phyloP scores from a whole-genome alignment of 2,329 filamentous ascomycete species.

The Geosmithia morbida region DNA sequence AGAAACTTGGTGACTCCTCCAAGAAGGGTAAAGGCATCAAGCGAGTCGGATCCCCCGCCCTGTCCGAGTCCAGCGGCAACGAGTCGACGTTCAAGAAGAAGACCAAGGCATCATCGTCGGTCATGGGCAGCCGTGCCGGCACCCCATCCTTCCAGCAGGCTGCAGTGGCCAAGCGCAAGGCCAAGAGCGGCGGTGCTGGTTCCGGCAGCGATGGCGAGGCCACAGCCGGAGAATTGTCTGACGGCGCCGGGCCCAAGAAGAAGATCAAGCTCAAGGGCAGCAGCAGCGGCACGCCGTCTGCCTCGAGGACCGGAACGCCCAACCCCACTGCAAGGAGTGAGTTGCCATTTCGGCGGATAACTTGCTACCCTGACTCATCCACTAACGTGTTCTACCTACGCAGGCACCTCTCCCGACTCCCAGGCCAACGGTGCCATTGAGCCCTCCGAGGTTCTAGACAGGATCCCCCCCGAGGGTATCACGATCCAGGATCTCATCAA shows the following conservation, averaged over 20 bases:
- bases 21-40: constrained; percentile 56
- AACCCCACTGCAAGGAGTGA: constrained; percentile 10
- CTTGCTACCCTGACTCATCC: not conserved
- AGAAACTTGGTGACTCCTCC: constrained; percentile 17
- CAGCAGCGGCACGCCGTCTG: constrained; percentile 18
- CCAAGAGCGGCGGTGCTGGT: constrained; percentile 25
- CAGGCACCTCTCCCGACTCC: constrained; percentile 19
- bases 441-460: constrained; percentile 37
- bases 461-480: constrained; percentile 39
- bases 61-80: constrained; percentile 84
- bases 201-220: constrained; percentile 61
- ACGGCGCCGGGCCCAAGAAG: constrained; percentile 33
- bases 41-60: constrained; percentile 70
- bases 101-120: constrained; percentile 46
- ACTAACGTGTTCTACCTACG: constrained; percentile 4
- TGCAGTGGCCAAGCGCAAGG: constrained; percentile 11
- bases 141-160: constrained; percentile 33
- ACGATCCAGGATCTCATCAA: constrained; percentile 37
- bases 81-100: constrained; percentile 66
- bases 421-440: constrained; percentile 22
- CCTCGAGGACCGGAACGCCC: constrained; percentile 39
- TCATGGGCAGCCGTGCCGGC: constrained; percentile 36
- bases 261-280: constrained; percentile 30
- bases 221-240: constrained; percentile 54
- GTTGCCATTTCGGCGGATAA: not conserved